phyloP scores from a whole-genome alignment of 1,139 yeast genomes.

The Blastobotrys illinoisensis region DNA sequence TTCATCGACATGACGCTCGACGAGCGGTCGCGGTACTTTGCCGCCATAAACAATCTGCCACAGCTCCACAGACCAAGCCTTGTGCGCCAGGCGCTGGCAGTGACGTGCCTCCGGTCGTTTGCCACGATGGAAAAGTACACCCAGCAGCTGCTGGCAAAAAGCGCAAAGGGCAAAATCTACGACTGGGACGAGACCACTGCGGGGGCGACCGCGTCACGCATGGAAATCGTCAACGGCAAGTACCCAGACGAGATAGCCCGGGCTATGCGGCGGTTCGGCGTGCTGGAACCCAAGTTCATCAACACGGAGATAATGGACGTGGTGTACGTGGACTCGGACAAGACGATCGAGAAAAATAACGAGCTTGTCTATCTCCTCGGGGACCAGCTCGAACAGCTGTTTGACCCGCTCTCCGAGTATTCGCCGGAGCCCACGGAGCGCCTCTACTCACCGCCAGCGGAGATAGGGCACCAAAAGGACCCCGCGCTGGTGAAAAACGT shows the following conservation, averaged over 20 bases:
- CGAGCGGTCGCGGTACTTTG: conserved; percentile 62
- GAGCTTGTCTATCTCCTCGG: conserved; percentile 71
- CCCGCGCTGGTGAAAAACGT: conserved; percentile 38
- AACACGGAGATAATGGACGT: conserved; percentile 64
- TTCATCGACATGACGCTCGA: conserved; percentile 58
- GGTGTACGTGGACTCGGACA: conserved; percentile 53
- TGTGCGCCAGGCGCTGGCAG: conserved; percentile 71
- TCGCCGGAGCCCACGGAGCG: conserved; percentile 82
- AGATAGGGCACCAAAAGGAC: background rate
- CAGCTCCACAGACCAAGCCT: conserved; percentile 47
- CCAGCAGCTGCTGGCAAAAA: conserved; percentile 17
- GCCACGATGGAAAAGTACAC: conserved; percentile 44
- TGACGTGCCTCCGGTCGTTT: conserved; percentile 63
- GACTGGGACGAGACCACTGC: conserved; percentile 72
- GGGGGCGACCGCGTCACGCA: conserved; percentile 61
- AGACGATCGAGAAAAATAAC: conserved; percentile 61
- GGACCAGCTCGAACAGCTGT: conserved; percentile 77
- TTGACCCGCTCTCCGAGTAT: conserved; percentile 85
- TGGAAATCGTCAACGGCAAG: conserved; percentile 46
- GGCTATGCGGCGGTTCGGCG: conserved; percentile 48
- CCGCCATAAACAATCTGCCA: conserved; percentile 68
- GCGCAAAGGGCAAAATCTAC: conserved; percentile 13
- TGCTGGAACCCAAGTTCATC: conserved; percentile 50
- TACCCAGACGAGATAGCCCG: conserved; percentile 56
- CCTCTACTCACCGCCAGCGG: conserved; percentile 44